These are phyloP conservation scores for Erysimum cheiri DNA, from an alignment of 441 rosid genomes.

Conservation along the genomic window DNA sequence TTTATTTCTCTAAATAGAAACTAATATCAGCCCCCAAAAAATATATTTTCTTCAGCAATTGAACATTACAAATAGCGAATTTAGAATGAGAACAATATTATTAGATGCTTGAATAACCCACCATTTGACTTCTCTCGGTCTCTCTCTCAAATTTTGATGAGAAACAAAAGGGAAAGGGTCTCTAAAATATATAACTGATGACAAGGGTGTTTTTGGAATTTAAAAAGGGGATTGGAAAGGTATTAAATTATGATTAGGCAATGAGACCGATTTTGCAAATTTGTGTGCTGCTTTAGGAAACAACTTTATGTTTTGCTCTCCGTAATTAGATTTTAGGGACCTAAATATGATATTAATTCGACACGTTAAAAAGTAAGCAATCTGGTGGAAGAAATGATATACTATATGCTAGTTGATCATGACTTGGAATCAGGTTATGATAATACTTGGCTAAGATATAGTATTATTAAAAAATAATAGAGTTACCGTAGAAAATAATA, in stretches of 20 bases:
- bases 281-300: background rate
- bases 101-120: background rate
- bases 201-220: background rate
- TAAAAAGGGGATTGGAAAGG: too few species aligned
- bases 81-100: background rate
- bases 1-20: background rate
- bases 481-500: background rate
- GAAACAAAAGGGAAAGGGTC: background rate
- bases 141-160: background rate
- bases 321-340: background rate
- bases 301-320: background rate
- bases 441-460: background rate
- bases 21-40: background rate
- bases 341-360: background rate
- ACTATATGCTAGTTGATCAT: conserved; percentile 4
- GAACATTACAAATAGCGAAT: background rate
- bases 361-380: background rate
- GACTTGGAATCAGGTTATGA: conserved; percentile 18
- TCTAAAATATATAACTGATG: background rate
- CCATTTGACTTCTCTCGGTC: background rate
- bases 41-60: background rate
- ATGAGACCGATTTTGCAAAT: background rate
- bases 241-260: background rate
- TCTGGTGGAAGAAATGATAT: conserved; percentile 2
- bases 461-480: background rate